phyloP scores from a whole-genome alignment of 1,284 basidiomycete genomes.

The Moniliella sp. region DNA sequence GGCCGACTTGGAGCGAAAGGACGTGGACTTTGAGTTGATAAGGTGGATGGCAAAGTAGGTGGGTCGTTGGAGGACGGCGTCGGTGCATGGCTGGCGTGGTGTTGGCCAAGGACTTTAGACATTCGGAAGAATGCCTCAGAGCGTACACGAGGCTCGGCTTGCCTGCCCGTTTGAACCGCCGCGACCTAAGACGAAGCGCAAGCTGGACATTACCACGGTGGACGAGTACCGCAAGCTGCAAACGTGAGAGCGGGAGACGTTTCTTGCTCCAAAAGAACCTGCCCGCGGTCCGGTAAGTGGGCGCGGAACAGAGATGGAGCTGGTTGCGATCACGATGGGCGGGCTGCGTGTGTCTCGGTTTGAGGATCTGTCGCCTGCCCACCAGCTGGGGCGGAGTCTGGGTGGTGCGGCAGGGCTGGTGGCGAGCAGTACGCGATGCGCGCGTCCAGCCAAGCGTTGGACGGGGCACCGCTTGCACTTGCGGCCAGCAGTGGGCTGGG shows the following conservation, averaged over 20 bases:
- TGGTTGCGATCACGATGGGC: constrained; percentile 94
- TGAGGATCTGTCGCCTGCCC: constrained; percentile 72
- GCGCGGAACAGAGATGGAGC: constrained; percentile 97
- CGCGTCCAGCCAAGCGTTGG: constrained; percentile 75
- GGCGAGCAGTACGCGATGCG: constrained; percentile 97
- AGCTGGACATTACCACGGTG: constrained; percentile 89
- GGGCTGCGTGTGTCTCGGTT: constrained; percentile 94
- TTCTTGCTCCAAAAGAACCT: constrained; percentile 94
- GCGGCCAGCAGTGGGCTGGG: constrained; percentile 91
- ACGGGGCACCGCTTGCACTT: constrained; percentile 74
- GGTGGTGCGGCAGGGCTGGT: constrained; percentile 84
- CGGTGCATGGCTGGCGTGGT: constrained; percentile 89
- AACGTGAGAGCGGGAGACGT: constrained; percentile 86
- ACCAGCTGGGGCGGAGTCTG: constrained; percentile 75
- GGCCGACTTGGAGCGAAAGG: constrained; percentile 73
- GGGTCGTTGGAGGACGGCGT: constrained; percentile 76
- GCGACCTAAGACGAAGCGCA: constrained; percentile 96
- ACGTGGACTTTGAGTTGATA: constrained; percentile 97
- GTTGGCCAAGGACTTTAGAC: constrained; percentile 97
- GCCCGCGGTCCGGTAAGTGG: constrained; percentile 91
- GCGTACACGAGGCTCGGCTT: constrained; percentile 65
- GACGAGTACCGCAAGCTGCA: constrained; percentile 89
- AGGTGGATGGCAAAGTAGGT: constrained; percentile 95
- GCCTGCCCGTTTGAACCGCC: constrained; percentile 98
- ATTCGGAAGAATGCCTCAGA: constrained; percentile 88